Percentiles rank a stretch among this genome's conserved stretches.
phyloP scores from a whole-genome alignment of 2,329 filamentous ascomycete species.

The Claviceps arundinis region DNA sequence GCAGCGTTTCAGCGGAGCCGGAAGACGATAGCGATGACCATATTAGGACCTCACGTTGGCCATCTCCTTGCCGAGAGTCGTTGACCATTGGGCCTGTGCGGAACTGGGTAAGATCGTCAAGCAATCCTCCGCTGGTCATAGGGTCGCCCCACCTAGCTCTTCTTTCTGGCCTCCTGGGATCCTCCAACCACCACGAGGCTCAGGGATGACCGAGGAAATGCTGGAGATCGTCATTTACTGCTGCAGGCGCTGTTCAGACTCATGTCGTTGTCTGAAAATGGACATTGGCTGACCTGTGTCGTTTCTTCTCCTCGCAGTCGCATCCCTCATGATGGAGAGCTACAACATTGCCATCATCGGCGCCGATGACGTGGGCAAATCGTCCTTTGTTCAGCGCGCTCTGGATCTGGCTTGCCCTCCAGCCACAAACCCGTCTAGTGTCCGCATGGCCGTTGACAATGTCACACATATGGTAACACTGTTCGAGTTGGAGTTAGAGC shows the following conservation, averaged over 20 bases:
- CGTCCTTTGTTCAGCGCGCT: slow-evolving; percentile 51
- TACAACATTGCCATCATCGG: slow-evolving; percentile 56
- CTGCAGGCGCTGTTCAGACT: neutral
- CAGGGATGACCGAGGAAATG: neutral
- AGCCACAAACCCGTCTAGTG: slow-evolving; percentile 39
- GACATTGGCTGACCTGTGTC: slow-evolving; percentile 4
- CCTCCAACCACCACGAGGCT: slow-evolving; percentile 1
- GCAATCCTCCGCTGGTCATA: neutral
- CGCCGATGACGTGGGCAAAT: slow-evolving; percentile 53
- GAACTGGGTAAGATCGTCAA: slow-evolving; percentile 22
- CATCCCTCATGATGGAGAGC: slow-evolving; percentile 36
- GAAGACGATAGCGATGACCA: slow-evolving; percentile 26
- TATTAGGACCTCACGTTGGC: slow-evolving; percentile 25
- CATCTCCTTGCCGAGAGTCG: slow-evolving; percentile 35
- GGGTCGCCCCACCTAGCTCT: slow-evolving; percentile 2
- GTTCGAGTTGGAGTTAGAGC: slow-evolving; percentile 53
- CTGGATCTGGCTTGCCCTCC: slow-evolving; percentile 41
- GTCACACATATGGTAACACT: slow-evolving; percentile 44
- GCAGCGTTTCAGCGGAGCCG: slow-evolving; percentile 13
- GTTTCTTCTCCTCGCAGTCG: slow-evolving; percentile 13
- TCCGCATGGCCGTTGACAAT: slow-evolving; percentile 46
- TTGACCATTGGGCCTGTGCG: slow-evolving; percentile 25
- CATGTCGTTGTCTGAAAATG: slow-evolving; percentile 1
- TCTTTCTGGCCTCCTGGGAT: neutral
- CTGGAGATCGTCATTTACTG: neutral